phyloP scores from a whole-genome alignment of 139 green algal species.

The Micromonas commoda region DNA sequence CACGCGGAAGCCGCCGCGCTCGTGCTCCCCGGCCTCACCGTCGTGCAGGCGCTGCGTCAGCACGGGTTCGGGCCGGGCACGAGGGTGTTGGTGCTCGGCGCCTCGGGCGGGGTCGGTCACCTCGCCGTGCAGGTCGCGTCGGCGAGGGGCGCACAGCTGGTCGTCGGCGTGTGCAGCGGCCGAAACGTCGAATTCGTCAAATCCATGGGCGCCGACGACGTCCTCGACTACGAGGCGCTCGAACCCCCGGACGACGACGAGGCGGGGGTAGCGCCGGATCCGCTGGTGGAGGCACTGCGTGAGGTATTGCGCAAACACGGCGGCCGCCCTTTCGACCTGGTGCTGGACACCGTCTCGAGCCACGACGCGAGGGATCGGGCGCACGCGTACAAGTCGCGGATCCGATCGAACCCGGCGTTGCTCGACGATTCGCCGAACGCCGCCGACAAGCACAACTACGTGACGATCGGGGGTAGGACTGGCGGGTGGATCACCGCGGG shows the following conservation, averaged over 20 bases:
- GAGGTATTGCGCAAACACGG: not conserved
- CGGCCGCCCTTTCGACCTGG: conserved; percentile 19
- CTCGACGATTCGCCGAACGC: not conserved
- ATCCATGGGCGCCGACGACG: conserved; percentile 11
- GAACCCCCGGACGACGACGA: not conserved
- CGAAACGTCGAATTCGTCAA: conserved; percentile 17
- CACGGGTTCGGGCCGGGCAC: not conserved
- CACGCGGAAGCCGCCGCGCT: conserved; percentile 17
- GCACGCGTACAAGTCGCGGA: conserved; percentile 1
- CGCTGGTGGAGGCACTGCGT: not conserved
- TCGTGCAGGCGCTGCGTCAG: not conserved
- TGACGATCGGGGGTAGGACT: not conserved
- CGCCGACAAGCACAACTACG: not conserved
- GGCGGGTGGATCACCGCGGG: not conserved
- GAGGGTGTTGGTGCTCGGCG: conserved; percentile 21
- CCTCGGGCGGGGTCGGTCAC: conserved; percentile 26
- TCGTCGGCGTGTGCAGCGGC: conserved; percentile 17
- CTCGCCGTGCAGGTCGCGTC: conserved; percentile 1
- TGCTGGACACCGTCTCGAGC: conserved; percentile 30
- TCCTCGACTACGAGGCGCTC: conserved; percentile 12
- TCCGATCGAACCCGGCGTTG: not conserved
- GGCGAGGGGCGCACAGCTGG: conserved; percentile 3
- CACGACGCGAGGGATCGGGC: conserved; percentile 14
- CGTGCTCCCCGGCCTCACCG: not conserved
- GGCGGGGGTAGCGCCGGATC: not conserved